Conservation (phyloP, 176 grass and related monocot genomes). For the Oryza coarctata region DNA sequence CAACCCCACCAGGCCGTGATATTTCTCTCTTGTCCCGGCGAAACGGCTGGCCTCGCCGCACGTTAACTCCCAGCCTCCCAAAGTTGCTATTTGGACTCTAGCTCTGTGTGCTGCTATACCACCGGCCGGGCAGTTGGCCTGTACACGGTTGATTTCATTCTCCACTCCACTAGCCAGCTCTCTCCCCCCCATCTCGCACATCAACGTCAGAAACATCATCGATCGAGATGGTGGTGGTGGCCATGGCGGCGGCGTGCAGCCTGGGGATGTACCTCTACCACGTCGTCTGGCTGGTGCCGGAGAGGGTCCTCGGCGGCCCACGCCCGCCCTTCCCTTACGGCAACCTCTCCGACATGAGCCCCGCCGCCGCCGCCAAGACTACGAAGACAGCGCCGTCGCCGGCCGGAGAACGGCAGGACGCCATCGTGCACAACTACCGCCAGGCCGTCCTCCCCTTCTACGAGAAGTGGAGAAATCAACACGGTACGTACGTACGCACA, state of each 20-base stretch:
- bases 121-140: no score
- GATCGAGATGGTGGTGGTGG: background rate
- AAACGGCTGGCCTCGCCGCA: no score
- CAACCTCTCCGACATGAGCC: constrained; percentile 63
- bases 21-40: no score
- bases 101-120: background rate
- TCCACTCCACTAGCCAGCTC: background rate
- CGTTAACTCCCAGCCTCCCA: background rate
- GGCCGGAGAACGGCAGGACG: no score
- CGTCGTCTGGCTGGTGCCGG: constrained; percentile 53
- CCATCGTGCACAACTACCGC: constrained; percentile 77
- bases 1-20: no score
- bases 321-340: constrained; percentile 62
- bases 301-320: constrained; percentile 64
- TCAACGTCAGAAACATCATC: background rate
- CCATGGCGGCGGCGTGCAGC: constrained; percentile 18
- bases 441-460: constrained; percentile 67
- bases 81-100: constrained; percentile 23
- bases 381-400: background rate
- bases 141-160: background rate
- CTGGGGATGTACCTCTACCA: constrained; percentile 61
- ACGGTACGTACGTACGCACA: constrained; percentile 49
- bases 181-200: background rate
- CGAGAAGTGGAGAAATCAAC: constrained; percentile 67
- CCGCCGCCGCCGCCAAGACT: background rate